Base-by-base conservation (phyloP, 441 rosid genomes). In the Jatropha multifida region DNA sequence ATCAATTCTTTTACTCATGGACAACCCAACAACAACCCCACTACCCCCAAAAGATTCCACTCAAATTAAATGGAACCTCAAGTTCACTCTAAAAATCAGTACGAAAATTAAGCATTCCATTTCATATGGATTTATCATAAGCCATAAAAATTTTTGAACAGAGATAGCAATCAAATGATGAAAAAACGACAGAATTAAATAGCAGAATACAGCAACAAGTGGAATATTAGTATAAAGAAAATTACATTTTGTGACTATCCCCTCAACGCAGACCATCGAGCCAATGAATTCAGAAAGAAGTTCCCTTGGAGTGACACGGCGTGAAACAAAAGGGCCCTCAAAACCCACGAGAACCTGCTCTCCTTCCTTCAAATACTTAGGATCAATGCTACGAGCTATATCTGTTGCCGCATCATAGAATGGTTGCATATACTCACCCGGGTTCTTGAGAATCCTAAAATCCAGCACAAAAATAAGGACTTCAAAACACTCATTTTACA, bases 301-400 rank as follows among this genome's bases (percentile, higher is more conserved):
- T 9, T 89, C 97, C 81, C 98, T 87, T 7, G 99, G 99, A 0
- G 98, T 91, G 73, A 96, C 94, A 13, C 93, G 87, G 1, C 98
- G 97, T 71, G 99, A 96, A 38, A 96, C 98, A 77, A 96, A 96
- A 72, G 93, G 95, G 11, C 99, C 99, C 82, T 94, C 97, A 76
- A 96, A 91, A 20, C 99, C 99, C 71, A 96, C 94, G 66, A 85
- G 90, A 76, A 96, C 83, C 55, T 79, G 84, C 63, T 96, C 97
- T 74, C 90, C 99, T 88, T 96, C 97, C 81, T 92, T 92, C 78
- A 96, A 83, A 78, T 85, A 91, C 79, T 86, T 89, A 0, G 94
- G 90, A 52, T 92, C 94, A 68, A 91, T 85, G 79, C 85, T 87
- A 12, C 89, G 90, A 4, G 94, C 89, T 58, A 87, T 87, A 55